Evolutionary conservation across 2,329 filamentous ascomycete genomes (phyloP), one percentile per base, ranked within the genome.

Genomic region (Fonsecaea pedrosoi): DNA sequence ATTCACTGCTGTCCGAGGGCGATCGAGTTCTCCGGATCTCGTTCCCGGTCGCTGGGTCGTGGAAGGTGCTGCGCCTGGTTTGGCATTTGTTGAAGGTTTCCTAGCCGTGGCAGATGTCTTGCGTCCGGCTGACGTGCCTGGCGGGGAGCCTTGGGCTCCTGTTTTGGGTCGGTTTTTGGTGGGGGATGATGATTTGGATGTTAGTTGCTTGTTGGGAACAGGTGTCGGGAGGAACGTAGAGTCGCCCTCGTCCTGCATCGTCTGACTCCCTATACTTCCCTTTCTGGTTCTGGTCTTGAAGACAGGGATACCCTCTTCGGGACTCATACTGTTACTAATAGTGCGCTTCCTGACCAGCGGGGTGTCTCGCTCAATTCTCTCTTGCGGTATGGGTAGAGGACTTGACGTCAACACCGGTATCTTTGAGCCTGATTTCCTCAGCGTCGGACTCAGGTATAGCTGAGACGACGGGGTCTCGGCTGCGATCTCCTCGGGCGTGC

Each of bases 341-440:
- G 83, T 82, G 58, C 85, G 80, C 62, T 83, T 86, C 66, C 93
- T 87, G 62, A 85, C 81, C 54, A 90, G 82, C 25, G 88, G 88
- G 30, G 87, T 88, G 73, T 92, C 90, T 70, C 93, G 87, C 71
- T 94, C 93, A 54, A 92, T 82, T 70, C 89, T 87, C 58, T 90
- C 87, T 60, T 86, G 78, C 1, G 91, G 86, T 66, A 96, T 89
- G 10, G 93, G 92, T 21, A 88, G 85, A 1, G 91, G 90, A 75
- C 92, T 97, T 13, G 86, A 82, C 73, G 92, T 94, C 35, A 92
- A 89, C 42, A 98, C 85, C 0, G 95, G 95, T 75, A 99, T 97
- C 62, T 92, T 89, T 54, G 94, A 97, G 3, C 86, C 81, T 80
- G 86, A 81, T 83, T 86, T 79, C 85, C 90, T 74, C 77, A 84